phyloP scores from a whole-genome alignment of 768 basidiomycete genomes.

The Crassisporium funariophilum region DNA sequence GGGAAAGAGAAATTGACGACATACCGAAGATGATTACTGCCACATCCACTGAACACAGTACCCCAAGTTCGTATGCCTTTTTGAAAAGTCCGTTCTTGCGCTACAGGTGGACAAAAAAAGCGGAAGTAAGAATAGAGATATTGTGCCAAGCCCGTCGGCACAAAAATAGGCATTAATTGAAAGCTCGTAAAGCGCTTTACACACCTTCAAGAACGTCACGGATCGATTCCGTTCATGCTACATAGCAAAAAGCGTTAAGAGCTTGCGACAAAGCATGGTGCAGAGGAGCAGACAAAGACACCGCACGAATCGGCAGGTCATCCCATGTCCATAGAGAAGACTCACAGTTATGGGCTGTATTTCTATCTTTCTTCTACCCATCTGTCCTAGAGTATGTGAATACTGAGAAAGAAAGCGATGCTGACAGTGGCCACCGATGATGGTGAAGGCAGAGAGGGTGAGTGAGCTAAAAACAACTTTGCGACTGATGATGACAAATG shows the following conservation, averaged over 20 bases:
- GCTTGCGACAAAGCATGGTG: neutral
- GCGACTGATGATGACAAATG: no score
- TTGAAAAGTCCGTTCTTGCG: conserved; percentile 75
- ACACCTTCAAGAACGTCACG: conserved; percentile 75
- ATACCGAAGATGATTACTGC: conserved; percentile 58
- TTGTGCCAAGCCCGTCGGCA: conserved; percentile 26
- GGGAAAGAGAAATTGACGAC: conserved; percentile 15
- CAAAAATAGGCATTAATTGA: conserved; percentile 22
- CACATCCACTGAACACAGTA: conserved; percentile 81
- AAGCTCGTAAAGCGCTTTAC: neutral
- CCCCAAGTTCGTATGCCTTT: conserved; percentile 85
- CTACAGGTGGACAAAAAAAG: conserved; percentile 32
- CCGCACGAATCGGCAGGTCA: neutral
- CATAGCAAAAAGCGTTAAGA: neutral
- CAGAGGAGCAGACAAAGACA: conserved; percentile 1
- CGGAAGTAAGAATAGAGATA: conserved; percentile 24
- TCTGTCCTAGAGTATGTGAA: conserved; percentile 17
- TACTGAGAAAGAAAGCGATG: no score
- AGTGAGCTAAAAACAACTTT: no score
- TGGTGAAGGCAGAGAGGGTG: no score
- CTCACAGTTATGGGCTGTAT: conserved; percentile 74
- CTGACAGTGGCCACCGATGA: no score
- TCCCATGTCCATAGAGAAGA: conserved; percentile 11
- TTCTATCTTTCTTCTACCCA: conserved; percentile 77
- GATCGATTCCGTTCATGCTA: conserved; percentile 78